phyloP scores from a whole-genome alignment of 2,329 filamentous ascomycete species.

The Botrytis porri region DNA sequence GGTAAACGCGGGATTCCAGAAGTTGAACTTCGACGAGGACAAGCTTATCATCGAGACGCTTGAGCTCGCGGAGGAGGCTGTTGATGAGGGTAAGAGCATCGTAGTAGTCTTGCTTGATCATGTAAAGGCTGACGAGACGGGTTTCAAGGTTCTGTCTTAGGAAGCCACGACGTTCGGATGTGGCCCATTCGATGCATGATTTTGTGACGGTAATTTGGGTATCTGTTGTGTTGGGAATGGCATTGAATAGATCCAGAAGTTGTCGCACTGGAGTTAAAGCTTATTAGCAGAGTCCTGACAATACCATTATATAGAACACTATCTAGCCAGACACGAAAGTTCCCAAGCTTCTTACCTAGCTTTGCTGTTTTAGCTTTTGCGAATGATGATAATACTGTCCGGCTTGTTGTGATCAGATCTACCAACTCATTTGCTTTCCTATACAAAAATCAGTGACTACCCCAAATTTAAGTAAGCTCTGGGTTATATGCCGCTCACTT shows the following conservation, averaged over 20 bases:
- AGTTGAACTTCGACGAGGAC: constrained; percentile 97
- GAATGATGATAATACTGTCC: constrained; percentile 89
- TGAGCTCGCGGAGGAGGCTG: constrained; percentile 89
- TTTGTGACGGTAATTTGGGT: constrained; percentile 93
- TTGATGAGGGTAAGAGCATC: constrained; percentile 97
- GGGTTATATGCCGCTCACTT: constrained; percentile 52
- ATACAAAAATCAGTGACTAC: constrained; percentile 35
- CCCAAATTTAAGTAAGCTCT: constrained; percentile 5
- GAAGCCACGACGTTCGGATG: constrained; percentile 90
- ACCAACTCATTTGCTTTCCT: constrained; percentile 83
- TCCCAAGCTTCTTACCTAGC: constrained; percentile 63
- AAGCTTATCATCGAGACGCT: constrained; percentile 97
- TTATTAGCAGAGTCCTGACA: constrained; percentile 1
- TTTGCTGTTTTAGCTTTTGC: constrained; percentile 99
- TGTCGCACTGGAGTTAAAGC: constrained; percentile 70
- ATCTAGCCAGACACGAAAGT: neutral
- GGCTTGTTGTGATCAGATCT: constrained; percentile 83
- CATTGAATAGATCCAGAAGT: constrained; percentile 89
- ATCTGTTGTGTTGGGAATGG: constrained; percentile 92
- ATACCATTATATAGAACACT: neutral
- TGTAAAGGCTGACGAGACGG: constrained; percentile 87
- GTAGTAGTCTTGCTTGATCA: constrained; percentile 97
- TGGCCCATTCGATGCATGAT: constrained; percentile 99
- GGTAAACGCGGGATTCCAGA: constrained; percentile 94
- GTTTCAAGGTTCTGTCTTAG: constrained; percentile 97